These are phyloP conservation scores for Sicyos edulis DNA, from an alignment of 306 rosid genomes.

Conservation along the genomic window DNA sequence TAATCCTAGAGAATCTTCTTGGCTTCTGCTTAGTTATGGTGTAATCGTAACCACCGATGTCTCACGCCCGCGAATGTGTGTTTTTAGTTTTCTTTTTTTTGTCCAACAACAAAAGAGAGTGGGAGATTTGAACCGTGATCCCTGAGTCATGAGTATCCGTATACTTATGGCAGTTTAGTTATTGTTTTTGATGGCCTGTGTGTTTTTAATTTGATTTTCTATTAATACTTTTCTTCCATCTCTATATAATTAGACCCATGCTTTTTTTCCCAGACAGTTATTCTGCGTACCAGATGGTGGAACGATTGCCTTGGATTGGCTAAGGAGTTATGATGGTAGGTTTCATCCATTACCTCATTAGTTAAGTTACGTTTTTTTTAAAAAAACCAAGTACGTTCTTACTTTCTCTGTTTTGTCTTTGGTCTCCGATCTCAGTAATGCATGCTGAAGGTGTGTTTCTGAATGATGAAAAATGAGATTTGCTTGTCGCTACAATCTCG, in stretches of 20 bases:
- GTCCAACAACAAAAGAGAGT: neutral
- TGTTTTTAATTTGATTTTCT: neutral
- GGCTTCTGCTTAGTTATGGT: neutral
- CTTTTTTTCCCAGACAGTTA: slow-evolving; percentile 43
- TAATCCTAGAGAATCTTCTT: neutral
- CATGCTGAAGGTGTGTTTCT: neutral
- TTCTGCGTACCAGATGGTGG: slow-evolving; percentile 56
- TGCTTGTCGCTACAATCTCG: neutral
- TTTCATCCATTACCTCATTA: slow-evolving; percentile 19
- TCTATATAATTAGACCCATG: neutral
- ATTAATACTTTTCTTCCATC: neutral
- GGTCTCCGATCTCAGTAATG: slow-evolving; percentile 1
- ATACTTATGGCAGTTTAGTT: too few species aligned
- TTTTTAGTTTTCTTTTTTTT: neutral
- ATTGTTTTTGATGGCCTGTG: too few species aligned
- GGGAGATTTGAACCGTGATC: too few species aligned
- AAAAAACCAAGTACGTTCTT: neutral
- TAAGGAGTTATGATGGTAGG: slow-evolving; percentile 45
- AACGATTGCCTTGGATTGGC: slow-evolving; percentile 73
- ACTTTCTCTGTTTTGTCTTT: neutral
- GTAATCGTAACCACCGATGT: neutral
- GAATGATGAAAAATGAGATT: neutral
- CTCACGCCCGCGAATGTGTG: neutral
- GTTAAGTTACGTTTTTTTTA: neutral
- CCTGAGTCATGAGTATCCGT: too few species aligned